phyloP scores from a whole-genome alignment of 2,329 filamentous ascomycete genomes.

The Cordyceps pruinosa region DNA sequence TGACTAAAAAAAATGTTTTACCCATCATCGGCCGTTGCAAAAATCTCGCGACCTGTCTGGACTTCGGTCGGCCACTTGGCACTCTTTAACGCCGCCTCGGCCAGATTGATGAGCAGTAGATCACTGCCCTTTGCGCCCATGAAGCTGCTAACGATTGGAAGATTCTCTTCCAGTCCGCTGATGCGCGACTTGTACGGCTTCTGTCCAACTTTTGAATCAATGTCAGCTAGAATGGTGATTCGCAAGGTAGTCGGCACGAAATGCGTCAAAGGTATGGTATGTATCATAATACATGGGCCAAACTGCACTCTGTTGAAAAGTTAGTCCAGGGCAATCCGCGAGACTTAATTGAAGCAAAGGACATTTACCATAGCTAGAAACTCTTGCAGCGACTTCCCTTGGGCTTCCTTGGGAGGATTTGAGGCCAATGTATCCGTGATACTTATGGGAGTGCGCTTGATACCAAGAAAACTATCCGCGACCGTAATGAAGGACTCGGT shows the following conservation, averaged over 20 bases:
- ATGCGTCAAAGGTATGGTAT: conserved; percentile 4
- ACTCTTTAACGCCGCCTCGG: conserved; percentile 8
- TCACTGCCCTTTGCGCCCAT: conserved; percentile 12
- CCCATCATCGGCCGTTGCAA: conserved; percentile 1
- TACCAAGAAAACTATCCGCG: conserved; percentile 4
- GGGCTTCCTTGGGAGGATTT: not conserved
- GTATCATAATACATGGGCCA: conserved; percentile 7
- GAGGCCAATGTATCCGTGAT: not conserved
- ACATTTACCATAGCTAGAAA: conserved; percentile 2
- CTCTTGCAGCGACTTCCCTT: conserved; percentile 2
- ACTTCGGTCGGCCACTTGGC: conserved; percentile 12
- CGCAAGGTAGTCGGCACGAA: conserved; percentile 4
- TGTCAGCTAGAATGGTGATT: conserved; percentile 1
- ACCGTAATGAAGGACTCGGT: not conserved
- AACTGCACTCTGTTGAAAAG: conserved; percentile 2
- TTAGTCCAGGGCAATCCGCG: not conserved
- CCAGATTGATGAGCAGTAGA: conserved; percentile 12
- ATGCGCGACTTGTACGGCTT: conserved; percentile 12
- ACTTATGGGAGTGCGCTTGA: conserved; percentile 5
- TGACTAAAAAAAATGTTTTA: too few species aligned
- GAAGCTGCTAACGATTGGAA: conserved; percentile 9
- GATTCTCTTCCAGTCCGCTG: conserved; percentile 6
- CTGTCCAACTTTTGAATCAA: conserved; percentile 9
- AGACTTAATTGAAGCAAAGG: not conserved
- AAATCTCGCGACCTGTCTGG: conserved; percentile 8